These are phyloP conservation scores for Spathaspora sp. DNA, from an alignment of 805 yeast genomes.

Conservation along the genomic window DNA sequence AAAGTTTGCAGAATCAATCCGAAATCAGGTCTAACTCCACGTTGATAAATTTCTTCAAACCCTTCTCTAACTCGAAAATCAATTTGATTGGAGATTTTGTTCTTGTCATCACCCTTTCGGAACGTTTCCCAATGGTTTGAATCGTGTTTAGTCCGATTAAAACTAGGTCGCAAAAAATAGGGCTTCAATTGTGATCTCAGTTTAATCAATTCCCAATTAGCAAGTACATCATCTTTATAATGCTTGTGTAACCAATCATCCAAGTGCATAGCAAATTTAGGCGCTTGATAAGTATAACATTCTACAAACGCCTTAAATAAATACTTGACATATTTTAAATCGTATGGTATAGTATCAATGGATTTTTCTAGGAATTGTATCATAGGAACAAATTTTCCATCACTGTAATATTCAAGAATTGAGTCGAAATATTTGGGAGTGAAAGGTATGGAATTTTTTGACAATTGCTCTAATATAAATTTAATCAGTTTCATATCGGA, in stretches of 20 bases:
- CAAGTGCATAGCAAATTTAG: conserved; percentile 5
- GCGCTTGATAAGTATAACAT: conserved; percentile 30
- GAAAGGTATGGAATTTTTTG: not conserved
- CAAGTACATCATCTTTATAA: conserved; percentile 8
- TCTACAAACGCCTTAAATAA: conserved; percentile 27
- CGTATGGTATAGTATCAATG: conserved; percentile 15
- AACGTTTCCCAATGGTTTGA: conserved; percentile 21
- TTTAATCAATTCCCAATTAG: conserved; percentile 11
- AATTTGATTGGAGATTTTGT: conserved; percentile 19
- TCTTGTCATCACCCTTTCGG: conserved; percentile 10
- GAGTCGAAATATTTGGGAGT: conserved; percentile 16
- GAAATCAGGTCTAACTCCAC: conserved; percentile 35
- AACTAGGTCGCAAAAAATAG: conserved; percentile 13
- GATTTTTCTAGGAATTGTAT: conserved; percentile 18
- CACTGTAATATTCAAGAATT: conserved; percentile 22
- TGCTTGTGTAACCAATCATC: conserved; percentile 11
- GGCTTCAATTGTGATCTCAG: conserved; percentile 26
- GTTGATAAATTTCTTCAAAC: conserved; percentile 26
- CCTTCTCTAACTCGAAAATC: conserved; percentile 29
- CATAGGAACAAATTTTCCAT: conserved; percentile 25
- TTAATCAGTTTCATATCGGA: conserved; percentile 26
- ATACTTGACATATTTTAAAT: conserved; percentile 17
- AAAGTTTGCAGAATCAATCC: conserved; percentile 29
- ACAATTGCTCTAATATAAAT: conserved; percentile 5
- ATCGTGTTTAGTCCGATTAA: conserved; percentile 21